Base-by-base conservation (phyloP, 2,329 filamentous ascomycete species). In the Phaeosphaeriaceae sp. region DNA sequence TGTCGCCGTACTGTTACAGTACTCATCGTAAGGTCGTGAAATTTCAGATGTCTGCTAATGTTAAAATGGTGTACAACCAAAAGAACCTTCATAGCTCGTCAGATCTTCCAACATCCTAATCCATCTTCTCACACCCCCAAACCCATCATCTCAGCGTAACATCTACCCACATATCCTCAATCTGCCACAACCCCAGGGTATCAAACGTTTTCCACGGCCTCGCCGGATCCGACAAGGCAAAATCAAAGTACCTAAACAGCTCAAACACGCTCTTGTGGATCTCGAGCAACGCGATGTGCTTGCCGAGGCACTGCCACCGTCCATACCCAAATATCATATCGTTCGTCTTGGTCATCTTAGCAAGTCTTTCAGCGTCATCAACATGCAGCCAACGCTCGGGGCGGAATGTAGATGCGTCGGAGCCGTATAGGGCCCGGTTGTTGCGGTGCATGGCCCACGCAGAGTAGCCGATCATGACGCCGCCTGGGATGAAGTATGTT, bases 371-470 rank as follows among this genome's bases (percentile, higher is more conserved):
- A 2, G 45, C 63, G 9, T 71, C 59, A 11, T 75, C 67, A 2
- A 74, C 45, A 20, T 20, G 2, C 2, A 84, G 63, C 82, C 83
- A 85, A 17, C 83, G 71, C 69, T 85, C 83, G 0, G 83, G 83
- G 1, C 80, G 76, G 68, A 84, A 85, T 3, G 76, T 64, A 3
- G 78, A 72, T 0, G 79, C 78, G 56, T 85, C 83, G 3, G 66
- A 61, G 9, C 74, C 76, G 56, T 74, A 78, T 0, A 76, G 47
- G 7, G 53, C 40, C 9, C 56, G 67, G 57, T 76, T 74, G 56
- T 68, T 69, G 46, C 71, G 69, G 44, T 76, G 70, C 68, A 77
- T 74, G 19, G 54, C 59, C 65, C 67, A 75, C 5, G 67, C 73
- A 13, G 69, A 72, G 56, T 76, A 76, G 9, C 74, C 73, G 51